Evolutionary conservation across 176 grass and related monocot species (phyloP).

Genomic region (Hyparrhenia diplandra): DNA sequence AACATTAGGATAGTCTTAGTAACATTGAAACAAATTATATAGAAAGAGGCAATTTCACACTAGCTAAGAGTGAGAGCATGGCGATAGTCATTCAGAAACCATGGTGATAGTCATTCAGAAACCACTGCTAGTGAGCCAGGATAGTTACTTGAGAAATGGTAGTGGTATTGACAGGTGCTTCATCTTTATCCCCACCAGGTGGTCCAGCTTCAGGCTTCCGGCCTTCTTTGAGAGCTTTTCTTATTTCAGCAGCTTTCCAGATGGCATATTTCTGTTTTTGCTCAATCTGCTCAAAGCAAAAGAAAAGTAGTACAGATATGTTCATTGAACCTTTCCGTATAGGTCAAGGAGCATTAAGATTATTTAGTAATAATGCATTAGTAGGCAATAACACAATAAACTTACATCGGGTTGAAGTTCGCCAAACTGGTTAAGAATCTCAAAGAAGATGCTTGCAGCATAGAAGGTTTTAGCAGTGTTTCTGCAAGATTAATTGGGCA

Average conservation of each 20-base stretch:
- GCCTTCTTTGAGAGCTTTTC: constrained; percentile 96
- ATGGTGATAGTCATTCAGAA: neutral
- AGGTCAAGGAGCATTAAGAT: neutral
- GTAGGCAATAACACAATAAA: neutral
- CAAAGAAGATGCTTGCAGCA: constrained; percentile 94
- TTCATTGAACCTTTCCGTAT: neutral
- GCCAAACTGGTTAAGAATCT: constrained; percentile 93
- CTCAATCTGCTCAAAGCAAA: constrained; percentile 58
- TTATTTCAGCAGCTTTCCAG: constrained; percentile 99
- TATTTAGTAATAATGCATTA: neutral
- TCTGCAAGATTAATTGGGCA: constrained; percentile 47
- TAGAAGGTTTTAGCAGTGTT: constrained; percentile 99
- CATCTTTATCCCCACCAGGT: constrained; percentile 84
- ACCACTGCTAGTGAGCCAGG: constrained; percentile 4
- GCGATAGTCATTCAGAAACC: too few species aligned
- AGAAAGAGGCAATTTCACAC: neutral
- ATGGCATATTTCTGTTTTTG: constrained; percentile 96
- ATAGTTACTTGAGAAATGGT: constrained; percentile 42
- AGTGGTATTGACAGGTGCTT: constrained; percentile 27
- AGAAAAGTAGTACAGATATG: neutral
- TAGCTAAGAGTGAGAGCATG: neutral
- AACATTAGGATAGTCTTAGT: neutral
- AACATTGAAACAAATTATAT: constrained; percentile 15
- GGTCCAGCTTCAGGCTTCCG: constrained; percentile 85
- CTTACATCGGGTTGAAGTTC: constrained; percentile 87